A percentile compares a stretch with the other conserved stretches of the same genome.
phyloP scores from a whole-genome alignment of 805 yeast species.

The Kockiozyma suomiensis region DNA sequence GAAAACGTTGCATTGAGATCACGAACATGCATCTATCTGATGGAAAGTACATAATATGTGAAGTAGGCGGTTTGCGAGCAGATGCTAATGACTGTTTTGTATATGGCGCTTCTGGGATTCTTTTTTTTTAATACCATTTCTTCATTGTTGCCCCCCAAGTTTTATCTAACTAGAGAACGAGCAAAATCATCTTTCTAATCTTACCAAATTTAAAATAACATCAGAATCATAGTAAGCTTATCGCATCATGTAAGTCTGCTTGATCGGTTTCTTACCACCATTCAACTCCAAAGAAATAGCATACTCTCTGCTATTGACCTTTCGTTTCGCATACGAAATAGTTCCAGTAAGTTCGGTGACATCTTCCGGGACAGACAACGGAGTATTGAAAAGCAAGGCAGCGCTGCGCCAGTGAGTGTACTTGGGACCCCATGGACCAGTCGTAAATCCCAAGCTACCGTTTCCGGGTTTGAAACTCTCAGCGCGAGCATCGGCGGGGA shows the following conservation, averaged over 20 bases:
- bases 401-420: constrained; percentile 94
- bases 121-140: too few species aligned
- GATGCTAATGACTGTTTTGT: too few species aligned
- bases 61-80: too few species aligned
- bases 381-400: constrained; percentile 76
- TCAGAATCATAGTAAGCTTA: neutral
- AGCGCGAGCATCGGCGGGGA: constrained; percentile 33
- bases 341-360: constrained; percentile 62
- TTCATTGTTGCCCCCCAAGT: too few species aligned
- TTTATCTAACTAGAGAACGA: too few species aligned
- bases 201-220: neutral
- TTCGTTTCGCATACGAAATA: constrained; percentile 70
- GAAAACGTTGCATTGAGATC: too few species aligned
- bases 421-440: constrained; percentile 78
- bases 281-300: constrained; percentile 74
- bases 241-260: constrained; percentile 25
- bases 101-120: neutral
- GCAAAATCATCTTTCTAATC: too few species aligned
- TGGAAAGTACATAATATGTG: neutral
- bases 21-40: too few species aligned
- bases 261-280: constrained; percentile 9
- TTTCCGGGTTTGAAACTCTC: constrained; percentile 45
- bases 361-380: constrained; percentile 68
- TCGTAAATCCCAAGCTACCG: constrained; percentile 54
- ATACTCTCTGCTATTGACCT: constrained; percentile 72